Evolutionary conservation across 1,139 yeast genomes (phyloP).

Genomic region (Suhomyces bribrorum): DNA sequence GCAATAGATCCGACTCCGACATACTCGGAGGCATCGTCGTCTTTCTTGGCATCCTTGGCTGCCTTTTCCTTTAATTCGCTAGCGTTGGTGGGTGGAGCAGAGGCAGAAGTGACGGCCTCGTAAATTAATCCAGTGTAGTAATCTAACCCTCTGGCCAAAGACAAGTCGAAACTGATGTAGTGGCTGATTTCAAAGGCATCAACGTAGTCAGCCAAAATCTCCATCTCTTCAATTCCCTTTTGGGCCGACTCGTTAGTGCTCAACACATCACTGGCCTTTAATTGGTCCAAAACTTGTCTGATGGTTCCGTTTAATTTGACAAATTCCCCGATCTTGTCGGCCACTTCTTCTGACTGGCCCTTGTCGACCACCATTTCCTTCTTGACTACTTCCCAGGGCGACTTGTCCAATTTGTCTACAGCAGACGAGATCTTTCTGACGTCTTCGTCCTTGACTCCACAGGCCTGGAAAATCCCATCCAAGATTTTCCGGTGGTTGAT

Average conservation of each 20-base stretch:
- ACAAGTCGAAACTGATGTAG: constrained; percentile 79
- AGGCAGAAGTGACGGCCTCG: constrained; percentile 92
- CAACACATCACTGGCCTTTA: constrained; percentile 59
- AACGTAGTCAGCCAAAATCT: constrained; percentile 68
- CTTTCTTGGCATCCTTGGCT: constrained; percentile 30
- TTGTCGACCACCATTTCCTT: constrained; percentile 91
- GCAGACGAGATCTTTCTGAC: constrained; percentile 93
- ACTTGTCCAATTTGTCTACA: constrained; percentile 91
- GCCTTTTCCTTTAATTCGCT: constrained; percentile 61
- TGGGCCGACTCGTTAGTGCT: constrained; percentile 68
- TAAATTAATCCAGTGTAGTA: constrained; percentile 95
- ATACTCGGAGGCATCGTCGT: constrained; percentile 90
- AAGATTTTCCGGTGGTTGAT: constrained; percentile 91
- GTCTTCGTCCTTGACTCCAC: constrained; percentile 93
- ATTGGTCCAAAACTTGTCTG: constrained; percentile 60
- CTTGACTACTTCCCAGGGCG: constrained; percentile 92
- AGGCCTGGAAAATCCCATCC: constrained; percentile 92
- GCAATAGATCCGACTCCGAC: constrained; percentile 98
- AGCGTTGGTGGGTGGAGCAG: constrained; percentile 90
- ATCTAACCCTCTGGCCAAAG: constrained; percentile 95
- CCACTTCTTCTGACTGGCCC: constrained; percentile 86
- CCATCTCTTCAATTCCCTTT: constrained; percentile 81
- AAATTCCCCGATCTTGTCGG: constrained; percentile 87
- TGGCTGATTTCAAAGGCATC: constrained; percentile 74
- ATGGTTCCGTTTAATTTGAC: constrained; percentile 82